Base-by-base conservation (phyloP, 257 asterid genomes). In the Nyctanthes arbortristis region DNA sequence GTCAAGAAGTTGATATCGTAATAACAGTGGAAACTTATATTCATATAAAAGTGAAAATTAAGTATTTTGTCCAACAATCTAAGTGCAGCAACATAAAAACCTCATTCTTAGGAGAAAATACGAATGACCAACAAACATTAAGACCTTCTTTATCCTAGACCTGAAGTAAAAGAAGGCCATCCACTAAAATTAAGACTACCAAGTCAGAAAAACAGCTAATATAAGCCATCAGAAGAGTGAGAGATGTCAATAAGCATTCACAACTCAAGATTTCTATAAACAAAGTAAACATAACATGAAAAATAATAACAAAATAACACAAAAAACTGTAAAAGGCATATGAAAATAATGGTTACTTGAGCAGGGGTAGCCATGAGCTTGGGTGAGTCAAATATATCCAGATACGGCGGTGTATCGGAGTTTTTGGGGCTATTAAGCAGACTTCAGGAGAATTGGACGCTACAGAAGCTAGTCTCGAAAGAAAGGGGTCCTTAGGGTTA, bases 351-450 rank as follows among this genome's bases (percentile, higher is more conserved):
- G 11, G 43, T 9, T 72, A 87, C 98, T 70, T 82, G 85, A 20
- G 93, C 95, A 68, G 96, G 95, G 13, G 95, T 73, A 25, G 97
- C 95, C 98, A 88, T 93, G 79, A 88, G 96, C 34, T 37, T 72
- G 27, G 98, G 97, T 28, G 93, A 82, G 66, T 88, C 87, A 63
- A 83, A 90, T 4, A 88, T 64, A 70, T 88, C 95, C 77, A 88
- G 37, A 71, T 62, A 93, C 6, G 97, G 97, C 33, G 83, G 95
- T 63, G 68, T 66, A 58, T 84, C 90, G 1, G 90, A 66, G 74
- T 81, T 79, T 22, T 71, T 73, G 7, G 91, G 79, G 47, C 90
- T 86, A 61, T 80, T 81, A 40, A 81, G 79, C 63, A 90, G 86
- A 59, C 56, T 36, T 87, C 96, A 28, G 97, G 95, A 47, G 89